Percentiles rank a stretch among this genome's conserved stretches.
Conservation (phyloP, 176 grass and related monocot genomes). For the Themeda triandra region DNA sequence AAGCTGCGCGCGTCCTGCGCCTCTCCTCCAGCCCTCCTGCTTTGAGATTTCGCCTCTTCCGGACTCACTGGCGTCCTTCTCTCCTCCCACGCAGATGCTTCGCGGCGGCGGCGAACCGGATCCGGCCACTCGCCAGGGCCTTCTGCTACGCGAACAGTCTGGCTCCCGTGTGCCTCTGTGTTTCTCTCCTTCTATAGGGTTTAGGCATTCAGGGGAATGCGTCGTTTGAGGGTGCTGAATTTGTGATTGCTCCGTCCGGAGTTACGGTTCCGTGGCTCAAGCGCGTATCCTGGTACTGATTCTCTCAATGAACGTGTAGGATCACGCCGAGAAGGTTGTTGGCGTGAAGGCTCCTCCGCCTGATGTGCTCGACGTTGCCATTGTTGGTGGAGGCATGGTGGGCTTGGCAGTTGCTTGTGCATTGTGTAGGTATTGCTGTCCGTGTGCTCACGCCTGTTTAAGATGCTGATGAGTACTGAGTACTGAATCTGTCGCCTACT, state of each 20-base stretch:
- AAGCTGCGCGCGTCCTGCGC: background rate
- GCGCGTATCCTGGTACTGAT: background rate
- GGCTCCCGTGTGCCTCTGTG: background rate
- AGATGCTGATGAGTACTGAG: background rate
- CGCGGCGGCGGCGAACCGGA: conserved; percentile 18
- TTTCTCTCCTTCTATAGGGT: background rate
- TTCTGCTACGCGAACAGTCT: conserved; percentile 5
- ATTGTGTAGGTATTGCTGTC: conserved; percentile 78
- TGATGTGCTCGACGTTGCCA: conserved; percentile 64
- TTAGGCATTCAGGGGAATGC: background rate
- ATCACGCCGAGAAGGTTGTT: conserved; percentile 13
- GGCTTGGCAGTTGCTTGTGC: conserved; percentile 85
- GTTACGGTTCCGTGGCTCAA: background rate
- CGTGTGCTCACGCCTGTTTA: background rate
- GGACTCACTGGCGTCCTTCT: background rate
- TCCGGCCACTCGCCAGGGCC: conserved; percentile 12
- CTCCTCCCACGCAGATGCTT: conserved; percentile 22
- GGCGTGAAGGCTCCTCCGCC: conserved; percentile 3
- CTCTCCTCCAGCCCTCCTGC: background rate
- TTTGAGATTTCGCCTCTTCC: background rate
- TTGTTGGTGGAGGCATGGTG: conserved; percentile 96
- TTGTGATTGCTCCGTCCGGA: background rate
- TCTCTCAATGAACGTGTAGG: conserved; percentile 23
- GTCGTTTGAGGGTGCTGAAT: background rate
- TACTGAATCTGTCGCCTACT: too few species aligned